Base-by-base conservation (phyloP, 257 asterid genomes). In the Pogostemon cablin region DNA sequence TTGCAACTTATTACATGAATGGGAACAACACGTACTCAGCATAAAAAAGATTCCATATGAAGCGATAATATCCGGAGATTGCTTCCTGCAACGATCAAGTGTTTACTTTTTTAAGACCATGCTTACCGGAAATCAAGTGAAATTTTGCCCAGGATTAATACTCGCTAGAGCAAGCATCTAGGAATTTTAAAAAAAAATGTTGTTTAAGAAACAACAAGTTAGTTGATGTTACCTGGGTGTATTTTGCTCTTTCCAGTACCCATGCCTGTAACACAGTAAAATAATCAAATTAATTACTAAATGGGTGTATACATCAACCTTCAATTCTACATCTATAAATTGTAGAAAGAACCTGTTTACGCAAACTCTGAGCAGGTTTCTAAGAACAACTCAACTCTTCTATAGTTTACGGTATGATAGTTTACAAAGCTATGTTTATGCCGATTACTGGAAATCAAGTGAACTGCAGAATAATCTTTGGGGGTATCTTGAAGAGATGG, bases 41-140 rank as follows among this genome's bases (percentile, higher is more conserved):
- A 53, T 92, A 90, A 75, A 92, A 92, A 77, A 92, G 95, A 81
- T 89, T 91, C 99, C 97, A 93, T 82, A 93, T 84, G 78, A 91
- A 87, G 37, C 93, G 93, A 78, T 91, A 89, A 72, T 67, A 92
- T 12, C 79, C 91, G 2, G 90, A 73, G 81, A 90, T 90, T 49
- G 95, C 97, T 71, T 90, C 97, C 98, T 92, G 96, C 90, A 81
- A 75, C 63, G 82, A 62, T 58, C 65, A 80, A 66, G 60, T 17
- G 41, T 25, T 47, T 40, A 6, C 59, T 12, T 59, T 10, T 61
- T 37, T 20, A 20, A 20, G 25, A 20, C 25, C 25, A 20, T 20
- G 25, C 25, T 20, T 20, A 20, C 25, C 25, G 25, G 25, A 20
- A 20, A 20, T 20, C 25, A 20, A 20, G 25, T 20, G 25, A 20